A percentile compares a stretch with the other conserved stretches of the same genome.
Conservation (phyloP, 2,329 filamentous ascomycete genomes). For the Monosporascus sp. region DNA sequence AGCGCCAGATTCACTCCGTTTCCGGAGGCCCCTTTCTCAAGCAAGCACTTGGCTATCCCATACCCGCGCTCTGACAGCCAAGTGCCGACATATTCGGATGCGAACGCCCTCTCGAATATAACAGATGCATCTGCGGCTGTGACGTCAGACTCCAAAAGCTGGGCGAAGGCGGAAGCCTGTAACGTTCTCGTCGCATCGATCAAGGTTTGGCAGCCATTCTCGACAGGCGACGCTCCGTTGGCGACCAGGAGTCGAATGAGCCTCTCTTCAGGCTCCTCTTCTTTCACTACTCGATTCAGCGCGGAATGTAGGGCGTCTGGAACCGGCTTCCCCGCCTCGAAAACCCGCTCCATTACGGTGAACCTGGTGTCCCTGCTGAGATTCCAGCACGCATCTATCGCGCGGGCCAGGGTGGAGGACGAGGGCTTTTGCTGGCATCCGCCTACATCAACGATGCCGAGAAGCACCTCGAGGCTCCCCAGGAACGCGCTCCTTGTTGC, state of each 20-base stretch:
- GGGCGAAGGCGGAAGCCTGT: conserved; percentile 31
- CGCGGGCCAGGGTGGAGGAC: conserved; percentile 40
- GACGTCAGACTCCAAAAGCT: conserved; percentile 38
- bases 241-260: conserved; percentile 42
- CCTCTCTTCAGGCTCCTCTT: conserved; percentile 42
- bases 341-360: conserved; percentile 42
- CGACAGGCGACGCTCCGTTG: conserved; percentile 46
- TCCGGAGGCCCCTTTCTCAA: conserved; percentile 43
- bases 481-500: conserved; percentile 47
- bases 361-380: conserved; percentile 43
- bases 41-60: conserved; percentile 39
- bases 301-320: conserved; percentile 46
- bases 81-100: conserved; percentile 28
- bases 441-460: conserved; percentile 39
- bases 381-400: conserved; percentile 49
- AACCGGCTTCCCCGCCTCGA: conserved; percentile 43
- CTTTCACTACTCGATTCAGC: conserved; percentile 47
- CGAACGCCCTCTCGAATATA: conserved; percentile 41
- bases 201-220: conserved; percentile 47
- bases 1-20: conserved; percentile 41
- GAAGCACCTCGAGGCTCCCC: conserved; percentile 43
- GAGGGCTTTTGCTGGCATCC: conserved; percentile 41
- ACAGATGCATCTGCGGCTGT: conserved; percentile 37
- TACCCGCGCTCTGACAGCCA: conserved; percentile 46
- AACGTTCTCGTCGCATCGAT: conserved; percentile 41